A percentile compares a stretch with the other conserved stretches of the same genome.
Evolutionary conservation across 1,284 basidiomycete genomes (phyloP).

Genomic region (Austroboletus rostrupii): DNA sequence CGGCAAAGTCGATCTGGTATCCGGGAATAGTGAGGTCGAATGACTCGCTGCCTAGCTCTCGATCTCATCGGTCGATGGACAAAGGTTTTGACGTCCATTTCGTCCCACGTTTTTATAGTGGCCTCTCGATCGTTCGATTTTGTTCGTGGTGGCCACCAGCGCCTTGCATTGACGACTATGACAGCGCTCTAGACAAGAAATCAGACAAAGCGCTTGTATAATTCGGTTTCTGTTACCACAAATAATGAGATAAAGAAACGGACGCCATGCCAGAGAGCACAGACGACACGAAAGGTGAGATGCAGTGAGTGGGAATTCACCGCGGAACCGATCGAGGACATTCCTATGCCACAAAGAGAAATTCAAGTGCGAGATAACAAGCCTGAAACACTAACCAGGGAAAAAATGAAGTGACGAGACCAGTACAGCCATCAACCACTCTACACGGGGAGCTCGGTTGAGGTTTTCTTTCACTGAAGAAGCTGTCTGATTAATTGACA

Average conservation of each 20-base stretch:
- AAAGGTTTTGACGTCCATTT: conserved; percentile 7
- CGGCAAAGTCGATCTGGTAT: conserved; percentile 28
- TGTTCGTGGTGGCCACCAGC: conserved; percentile 12
- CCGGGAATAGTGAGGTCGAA: conserved; percentile 20
- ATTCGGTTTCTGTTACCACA: conserved; percentile 21
- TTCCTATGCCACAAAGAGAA: conserved; percentile 12
- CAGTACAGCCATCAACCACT: conserved; percentile 20
- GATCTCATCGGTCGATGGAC: conserved; percentile 4
- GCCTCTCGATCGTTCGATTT: conserved; percentile 1
- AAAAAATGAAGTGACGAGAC: conserved; percentile 12
- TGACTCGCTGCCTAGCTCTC: conserved; percentile 5
- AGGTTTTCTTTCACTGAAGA: conserved; percentile 32
- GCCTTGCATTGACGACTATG: conserved; percentile 19
- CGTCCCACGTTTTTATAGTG: background rate
- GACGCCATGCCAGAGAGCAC: conserved; percentile 19
- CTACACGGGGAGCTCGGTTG: conserved; percentile 7
- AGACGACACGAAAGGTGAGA: conserved; percentile 13
- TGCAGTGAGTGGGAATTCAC: conserved; percentile 14
- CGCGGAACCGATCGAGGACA: background rate
- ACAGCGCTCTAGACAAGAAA: conserved; percentile 20
- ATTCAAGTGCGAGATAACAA: background rate
- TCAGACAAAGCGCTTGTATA: conserved; percentile 12
- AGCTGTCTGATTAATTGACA: conserved; percentile 45
- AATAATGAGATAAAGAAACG: conserved; percentile 22
- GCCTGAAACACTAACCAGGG: conserved; percentile 22